Conservation (phyloP, 345 rosid genomes). For the Kernera saxatilis region DNA sequence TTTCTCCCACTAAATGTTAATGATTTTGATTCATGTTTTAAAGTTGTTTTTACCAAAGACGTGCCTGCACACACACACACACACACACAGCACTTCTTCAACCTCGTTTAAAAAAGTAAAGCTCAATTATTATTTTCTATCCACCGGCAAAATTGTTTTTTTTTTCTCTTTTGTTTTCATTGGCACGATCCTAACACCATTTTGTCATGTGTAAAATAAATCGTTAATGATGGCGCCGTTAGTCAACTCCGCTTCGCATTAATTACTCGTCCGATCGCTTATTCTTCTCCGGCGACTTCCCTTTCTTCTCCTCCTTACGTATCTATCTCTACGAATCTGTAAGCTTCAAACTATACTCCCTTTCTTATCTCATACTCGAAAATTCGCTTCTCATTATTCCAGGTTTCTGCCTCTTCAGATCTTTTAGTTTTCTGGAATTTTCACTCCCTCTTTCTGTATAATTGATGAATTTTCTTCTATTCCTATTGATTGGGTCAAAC, state of each 20-base stretch:
- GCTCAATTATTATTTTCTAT: neutral
- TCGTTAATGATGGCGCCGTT: neutral
- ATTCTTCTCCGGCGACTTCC: conserved; percentile 8
- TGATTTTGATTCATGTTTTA: neutral
- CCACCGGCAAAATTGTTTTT: neutral
- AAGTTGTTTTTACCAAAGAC: neutral
- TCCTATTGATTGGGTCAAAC: neutral
- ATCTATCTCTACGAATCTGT: neutral
- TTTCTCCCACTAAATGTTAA: neutral
- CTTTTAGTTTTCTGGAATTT: neutral
- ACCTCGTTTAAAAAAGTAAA: no score
- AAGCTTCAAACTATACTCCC: neutral
- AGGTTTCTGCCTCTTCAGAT: conserved; percentile 3
- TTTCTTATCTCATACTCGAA: neutral
- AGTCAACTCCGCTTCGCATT: conserved; percentile 21
- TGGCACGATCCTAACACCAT: conserved; percentile 25
- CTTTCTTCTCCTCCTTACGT: neutral
- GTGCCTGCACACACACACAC: neutral
- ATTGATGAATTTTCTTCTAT: neutral
- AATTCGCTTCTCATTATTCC: neutral
- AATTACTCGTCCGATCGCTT: neutral
- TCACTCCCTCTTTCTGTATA: neutral
- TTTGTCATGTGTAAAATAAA: conserved; percentile 3
- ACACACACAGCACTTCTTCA: neutral
- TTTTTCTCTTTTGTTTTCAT: neutral